These are phyloP conservation scores for Coemansia sp. DNA, from an alignment of 192 early-diverging fungal genomes.

Conservation along the genomic window DNA sequence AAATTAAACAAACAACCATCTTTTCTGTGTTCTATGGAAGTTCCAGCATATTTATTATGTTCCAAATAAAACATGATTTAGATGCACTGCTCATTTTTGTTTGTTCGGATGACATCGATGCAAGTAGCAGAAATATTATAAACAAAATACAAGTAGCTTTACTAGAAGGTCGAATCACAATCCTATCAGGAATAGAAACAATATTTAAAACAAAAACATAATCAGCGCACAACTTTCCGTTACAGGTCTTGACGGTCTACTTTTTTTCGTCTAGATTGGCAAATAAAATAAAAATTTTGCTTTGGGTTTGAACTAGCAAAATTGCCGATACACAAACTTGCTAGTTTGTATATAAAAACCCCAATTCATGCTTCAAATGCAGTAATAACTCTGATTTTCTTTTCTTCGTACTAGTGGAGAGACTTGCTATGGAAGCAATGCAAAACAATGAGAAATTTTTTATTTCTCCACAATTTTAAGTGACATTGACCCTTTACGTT, in stretches of 20 bases:
- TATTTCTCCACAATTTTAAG: conserved; percentile 1
- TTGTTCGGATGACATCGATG: too few species aligned
- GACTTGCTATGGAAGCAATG: neutral
- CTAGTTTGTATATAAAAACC: neutral
- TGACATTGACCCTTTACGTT: neutral
- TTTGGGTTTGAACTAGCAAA: too few species aligned
- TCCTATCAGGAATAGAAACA: neutral
- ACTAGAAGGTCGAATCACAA: neutral
- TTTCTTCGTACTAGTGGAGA: too few species aligned
- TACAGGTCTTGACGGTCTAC: neutral
- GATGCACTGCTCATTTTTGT: too few species aligned
- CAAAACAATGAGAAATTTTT: conserved; percentile 1
- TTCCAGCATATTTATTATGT: too few species aligned
- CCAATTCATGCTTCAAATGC: neutral
- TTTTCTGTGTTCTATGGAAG: too few species aligned
- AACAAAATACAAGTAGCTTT: neutral
- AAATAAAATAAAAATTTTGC: too few species aligned
- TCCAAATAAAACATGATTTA: too few species aligned
- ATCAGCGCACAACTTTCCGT: conserved; percentile 8
- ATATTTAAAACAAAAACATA: conserved; percentile 9
- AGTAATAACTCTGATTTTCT: neutral
- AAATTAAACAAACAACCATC: too few species aligned
- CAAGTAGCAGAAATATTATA: too few species aligned
- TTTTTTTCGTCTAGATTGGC: neutral
- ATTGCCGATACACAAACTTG: too few species aligned